These are phyloP conservation scores for Trichosanthes truncata DNA, from an alignment of 306 rosid species.

Conservation along the genomic window DNA sequence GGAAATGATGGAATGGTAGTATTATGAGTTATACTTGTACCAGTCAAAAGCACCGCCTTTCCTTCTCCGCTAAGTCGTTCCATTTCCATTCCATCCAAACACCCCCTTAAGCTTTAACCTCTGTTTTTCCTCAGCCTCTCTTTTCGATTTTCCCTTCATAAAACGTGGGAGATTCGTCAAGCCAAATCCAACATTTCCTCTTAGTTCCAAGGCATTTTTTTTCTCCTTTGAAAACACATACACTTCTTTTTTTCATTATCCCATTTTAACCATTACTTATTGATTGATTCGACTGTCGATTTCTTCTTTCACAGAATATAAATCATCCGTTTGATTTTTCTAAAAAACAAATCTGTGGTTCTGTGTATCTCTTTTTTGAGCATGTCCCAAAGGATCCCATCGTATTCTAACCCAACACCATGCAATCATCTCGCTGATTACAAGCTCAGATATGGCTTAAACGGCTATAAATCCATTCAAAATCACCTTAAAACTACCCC, in stretches of 20 bases:
- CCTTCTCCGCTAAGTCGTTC: slow-evolving; percentile 13
- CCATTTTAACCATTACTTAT: not conserved
- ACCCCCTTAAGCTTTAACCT: not conserved
- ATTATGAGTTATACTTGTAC: not conserved
- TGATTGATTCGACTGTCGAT: not conserved
- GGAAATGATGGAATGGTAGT: not conserved
- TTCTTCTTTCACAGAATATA: not conserved
- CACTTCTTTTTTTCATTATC: not conserved
- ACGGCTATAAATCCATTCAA: slow-evolving; percentile 62
- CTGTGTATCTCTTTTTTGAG: slow-evolving; percentile 4
- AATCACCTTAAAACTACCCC: slow-evolving; percentile 52
- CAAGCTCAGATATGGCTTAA: slow-evolving; percentile 63
- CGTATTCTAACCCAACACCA: slow-evolving; percentile 56
- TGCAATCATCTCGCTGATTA: slow-evolving; percentile 72
- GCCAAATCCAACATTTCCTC: not conserved
- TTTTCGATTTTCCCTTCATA: not conserved
- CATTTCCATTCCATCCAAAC: not conserved
- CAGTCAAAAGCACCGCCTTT: slow-evolving; percentile 16
- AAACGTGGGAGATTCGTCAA: not conserved
- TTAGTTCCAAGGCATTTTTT: not conserved
- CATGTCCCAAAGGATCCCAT: slow-evolving; percentile 53
- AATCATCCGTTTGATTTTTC: slow-evolving; percentile 2
- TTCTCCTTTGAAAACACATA: not conserved
- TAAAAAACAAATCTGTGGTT: slow-evolving; percentile 16
- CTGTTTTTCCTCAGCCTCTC: not conserved